A percentile compares a stretch with the other conserved stretches of the same genome.
These are phyloP conservation scores for Candida koratica DNA, from an alignment of 805 yeast genomes.

Conservation along the genomic window DNA sequence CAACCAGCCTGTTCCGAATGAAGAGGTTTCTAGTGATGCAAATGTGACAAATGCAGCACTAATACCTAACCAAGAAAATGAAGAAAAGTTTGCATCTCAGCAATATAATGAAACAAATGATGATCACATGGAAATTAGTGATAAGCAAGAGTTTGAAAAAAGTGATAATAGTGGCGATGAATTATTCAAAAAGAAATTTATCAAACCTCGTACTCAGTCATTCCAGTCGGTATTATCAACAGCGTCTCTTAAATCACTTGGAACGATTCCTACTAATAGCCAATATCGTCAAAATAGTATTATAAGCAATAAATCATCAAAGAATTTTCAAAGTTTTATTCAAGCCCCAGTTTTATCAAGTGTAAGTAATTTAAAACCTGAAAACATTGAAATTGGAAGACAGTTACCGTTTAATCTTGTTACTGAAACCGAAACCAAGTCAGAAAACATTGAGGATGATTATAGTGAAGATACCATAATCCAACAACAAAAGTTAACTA, in stretches of 20 bases:
- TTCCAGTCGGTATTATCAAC: constrained; percentile 43
- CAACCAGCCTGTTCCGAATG: too few species aligned
- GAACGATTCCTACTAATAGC: constrained; percentile 11
- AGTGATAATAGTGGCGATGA: constrained; percentile 2
- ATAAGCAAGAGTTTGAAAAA: background rate
- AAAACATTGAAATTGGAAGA: constrained; percentile 39
- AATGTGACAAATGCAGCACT: too few species aligned
- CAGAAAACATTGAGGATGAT: constrained; percentile 19
- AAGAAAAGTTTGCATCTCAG: background rate
- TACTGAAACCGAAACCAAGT: constrained; percentile 1
- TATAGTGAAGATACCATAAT: constrained; percentile 33
- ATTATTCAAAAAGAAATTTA: constrained; percentile 36
- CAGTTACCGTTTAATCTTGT: constrained; percentile 32
- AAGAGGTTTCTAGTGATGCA: too few species aligned
- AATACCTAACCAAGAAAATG: too few species aligned
- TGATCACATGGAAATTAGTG: background rate
- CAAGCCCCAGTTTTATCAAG: constrained; percentile 44
- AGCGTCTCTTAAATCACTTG: constrained; percentile 39
- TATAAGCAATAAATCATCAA: constrained; percentile 23
- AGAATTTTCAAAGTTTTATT: constrained; percentile 42
- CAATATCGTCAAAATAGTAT: constrained; percentile 13
- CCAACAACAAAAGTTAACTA: constrained; percentile 41
- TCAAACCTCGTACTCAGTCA: constrained; percentile 37
- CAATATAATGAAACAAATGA: background rate
- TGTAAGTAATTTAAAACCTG: constrained; percentile 29